Evolutionary conservation across 2,329 filamentous ascomycete species (phyloP), one percentile per base, ranked within the genome.

Genomic region (Orbilia blumenaviensis): DNA sequence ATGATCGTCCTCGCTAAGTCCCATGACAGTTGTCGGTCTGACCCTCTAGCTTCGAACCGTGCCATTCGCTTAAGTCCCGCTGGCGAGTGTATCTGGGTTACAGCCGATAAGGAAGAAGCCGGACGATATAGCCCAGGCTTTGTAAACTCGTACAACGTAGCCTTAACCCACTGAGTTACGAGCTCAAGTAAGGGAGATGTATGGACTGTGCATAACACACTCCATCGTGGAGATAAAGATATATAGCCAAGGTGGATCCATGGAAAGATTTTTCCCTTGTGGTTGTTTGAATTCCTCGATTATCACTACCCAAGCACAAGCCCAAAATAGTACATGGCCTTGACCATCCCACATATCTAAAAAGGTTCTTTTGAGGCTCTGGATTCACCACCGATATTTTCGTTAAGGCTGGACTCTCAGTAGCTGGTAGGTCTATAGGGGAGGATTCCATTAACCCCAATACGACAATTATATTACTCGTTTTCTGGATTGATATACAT

Each of bases 51-150:
- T 48, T 56, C 32, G 9, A 44, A 44, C 36, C 36, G 38, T 61
- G 23, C 56, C 9, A 10, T 67, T 67, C 63, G 63, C 63, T 67
- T 67, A 52, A 36, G 25, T 10, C n/a, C n/a, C 16, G 14, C 23
- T 32, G 50, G 50, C 63, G 27, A 50, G 12, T 18, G 52, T 18
- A 16, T 16, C 14, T 56, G 14, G 23, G 38, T 63, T 58, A 64
- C 58, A 63, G 42, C 67, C 58, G 52, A 56, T 25, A 41, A 25
- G 18, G n/a, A 9, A 9, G n/a, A 36, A 21, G n/a, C n/a, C n/a
- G 52, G 23, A 8, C 32, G 18, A 38, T 56, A 56, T 56, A 25
- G 29, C 32, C 52, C 16, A 38, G 52, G 52, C 52, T 56, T 56
- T 56, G 52, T 56, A 56, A 38, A 56, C 52, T 56, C 38, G 52